These are phyloP conservation scores for Suillus clintonianus DNA, from an alignment of 768 basidiomycete species.

Conservation along the genomic window DNA sequence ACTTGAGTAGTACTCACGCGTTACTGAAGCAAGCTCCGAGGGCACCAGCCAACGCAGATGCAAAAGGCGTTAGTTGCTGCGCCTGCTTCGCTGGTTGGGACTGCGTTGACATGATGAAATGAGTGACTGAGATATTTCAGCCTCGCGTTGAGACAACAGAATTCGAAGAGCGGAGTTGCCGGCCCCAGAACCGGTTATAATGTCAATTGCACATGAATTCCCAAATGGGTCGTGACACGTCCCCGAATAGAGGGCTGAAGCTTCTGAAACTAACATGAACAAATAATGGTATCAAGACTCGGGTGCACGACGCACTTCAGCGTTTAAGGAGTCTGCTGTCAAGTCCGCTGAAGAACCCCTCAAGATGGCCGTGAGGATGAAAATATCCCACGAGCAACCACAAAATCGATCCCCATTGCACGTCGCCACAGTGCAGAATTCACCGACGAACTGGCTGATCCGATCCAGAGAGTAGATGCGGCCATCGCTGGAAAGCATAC, in stretches of 20 bases:
- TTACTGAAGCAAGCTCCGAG: constrained; percentile 92
- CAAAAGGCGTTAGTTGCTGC: constrained; percentile 78
- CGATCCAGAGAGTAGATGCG: no score
- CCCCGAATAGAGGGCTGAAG: neutral
- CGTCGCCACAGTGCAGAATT: no score
- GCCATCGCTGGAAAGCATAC: no score
- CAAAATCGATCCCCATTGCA: no score
- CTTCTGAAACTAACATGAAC: neutral
- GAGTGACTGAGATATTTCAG: neutral
- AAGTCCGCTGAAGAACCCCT: no score
- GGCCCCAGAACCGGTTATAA: neutral
- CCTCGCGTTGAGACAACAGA: neutral
- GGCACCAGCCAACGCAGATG: constrained; percentile 89
- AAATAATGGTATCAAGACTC: no score
- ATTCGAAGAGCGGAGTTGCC: neutral
- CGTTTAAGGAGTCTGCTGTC: no score
- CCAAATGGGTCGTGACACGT: neutral
- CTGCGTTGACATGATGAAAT: constrained; percentile 37
- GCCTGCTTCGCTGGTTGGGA: constrained; percentile 56
- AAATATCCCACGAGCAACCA: no score
- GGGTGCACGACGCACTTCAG: no score
- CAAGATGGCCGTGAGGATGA: no score
- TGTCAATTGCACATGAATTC: constrained; percentile 8
- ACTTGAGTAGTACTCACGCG: constrained; percentile 59
- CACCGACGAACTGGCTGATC: no score